Evolutionary conservation across 192 early-diverging fungal species (phyloP), one percentile per base, ranked within the genome.

Genomic region (Backusella morwellensis): DNA sequence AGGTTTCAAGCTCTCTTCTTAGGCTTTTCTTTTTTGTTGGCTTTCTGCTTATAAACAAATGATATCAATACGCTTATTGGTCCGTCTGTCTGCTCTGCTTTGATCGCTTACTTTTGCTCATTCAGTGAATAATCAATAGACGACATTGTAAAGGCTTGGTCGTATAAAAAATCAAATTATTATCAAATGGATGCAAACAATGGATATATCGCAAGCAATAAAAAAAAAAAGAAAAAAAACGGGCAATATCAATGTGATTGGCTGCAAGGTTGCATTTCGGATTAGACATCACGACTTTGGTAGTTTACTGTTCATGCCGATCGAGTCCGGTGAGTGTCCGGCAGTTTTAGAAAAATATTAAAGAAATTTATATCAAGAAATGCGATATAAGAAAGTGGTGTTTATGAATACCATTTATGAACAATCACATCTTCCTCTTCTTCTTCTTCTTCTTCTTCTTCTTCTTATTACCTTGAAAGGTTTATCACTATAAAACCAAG

Each of bases 1-100:
- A 41, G 15, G 41, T 54, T 14, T 72, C 38, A 21, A 78, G 66
- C 41, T 78, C 77, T 42, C 77, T 66, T 34, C 35, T 40, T 6
- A 56, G 19, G 17, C 70, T 40, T 47, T 71, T 72, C 15, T 59
- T 50, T 66, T 66, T 56, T 73, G 54, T 2, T 59, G 54, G 5
- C 23, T 23, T 59, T 59, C 21, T 59, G 8, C 7, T 40, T 40
- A 9, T n/a, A 50, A n/a, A n/a, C 17, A 50, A 50, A 44, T 14
- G 14, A 44, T 14, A 44, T 44, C 42, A 44, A 44, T 44, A 44
- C 15, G 12, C 15, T 17, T 44, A 54, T 54, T 21, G 52, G n/a
- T 5, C 8, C 19, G 19, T 54, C 23, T 54, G n/a, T 38, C 38
- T 40, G 38, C n/a, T 54, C 21, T 54, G 19, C 7, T 23, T 9